Evolutionary conservation across 2,329 filamentous ascomycete species (phyloP), one percentile per base, ranked within the genome.

Genomic region (Colletotrichum sp.): DNA sequence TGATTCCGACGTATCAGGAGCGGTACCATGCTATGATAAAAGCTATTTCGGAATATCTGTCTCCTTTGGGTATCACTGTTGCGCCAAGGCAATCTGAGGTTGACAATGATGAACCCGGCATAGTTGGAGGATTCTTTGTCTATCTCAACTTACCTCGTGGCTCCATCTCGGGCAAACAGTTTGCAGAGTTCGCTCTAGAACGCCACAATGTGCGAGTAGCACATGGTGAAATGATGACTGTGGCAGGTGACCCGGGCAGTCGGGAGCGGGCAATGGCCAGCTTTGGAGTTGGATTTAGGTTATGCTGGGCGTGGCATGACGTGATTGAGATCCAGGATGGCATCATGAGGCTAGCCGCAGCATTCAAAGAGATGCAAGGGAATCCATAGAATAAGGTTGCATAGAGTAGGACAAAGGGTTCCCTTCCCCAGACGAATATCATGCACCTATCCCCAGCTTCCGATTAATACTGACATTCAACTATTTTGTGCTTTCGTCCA

Each of bases 271-370:
- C 82, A 9, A 85, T 85, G 21, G 85, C 88, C 32, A 85, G 85
- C 60, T 95, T 96, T 81, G 86, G 89, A 30, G 83, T 88, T 64
- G 89, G 90, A 65, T 84, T 96, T 30, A 88, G 94, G 55, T 82
- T 95, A 26, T 95, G 92, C 76, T 96, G 94, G 83, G 88, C 92
- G 9, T 96, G 93, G 91, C 93, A 94, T 82, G 88, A 92, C 4
- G 92, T 93, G 80, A 87, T 89, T 21, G 87, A 90, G 70, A 84
- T 98, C 21, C 88, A 86, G 0, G 93, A 96, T 80, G 95, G 94
- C 0, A 88, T 96, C 15, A 84, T 87, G 81, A 90, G 93, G 78
- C 85, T 96, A 72, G 92, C 60, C 10, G n/a, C n/a, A 15, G 60
- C 60, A 6, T 36, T 63, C 60, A 63, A 36, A 15, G 32, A 63